Evolutionary conservation across 805 yeast genomes (phyloP).

Genomic region (Starmerella tilneyi): DNA sequence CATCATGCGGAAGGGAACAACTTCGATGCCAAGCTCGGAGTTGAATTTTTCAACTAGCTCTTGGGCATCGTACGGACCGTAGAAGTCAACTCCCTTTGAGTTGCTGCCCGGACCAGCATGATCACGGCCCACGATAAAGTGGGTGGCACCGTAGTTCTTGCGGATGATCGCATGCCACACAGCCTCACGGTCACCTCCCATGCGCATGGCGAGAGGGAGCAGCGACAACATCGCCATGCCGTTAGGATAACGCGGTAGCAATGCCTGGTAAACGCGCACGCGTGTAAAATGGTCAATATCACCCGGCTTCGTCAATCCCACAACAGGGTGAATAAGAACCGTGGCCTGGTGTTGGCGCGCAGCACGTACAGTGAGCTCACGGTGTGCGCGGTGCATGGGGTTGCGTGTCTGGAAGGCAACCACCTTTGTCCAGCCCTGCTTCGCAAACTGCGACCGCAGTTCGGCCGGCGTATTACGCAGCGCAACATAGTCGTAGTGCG

Average conservation of each 20-base stretch:
- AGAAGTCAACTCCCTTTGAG: conserved; percentile 86
- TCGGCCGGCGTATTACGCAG: conserved; percentile 84
- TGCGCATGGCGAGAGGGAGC: conserved; percentile 93
- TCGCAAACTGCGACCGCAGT: conserved; percentile 70
- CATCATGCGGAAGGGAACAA: conserved; percentile 94
- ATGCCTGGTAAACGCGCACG: conserved; percentile 87
- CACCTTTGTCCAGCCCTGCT: conserved; percentile 74
- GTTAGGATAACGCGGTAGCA: conserved; percentile 83
- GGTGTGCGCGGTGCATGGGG: conserved; percentile 98
- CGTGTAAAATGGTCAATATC: conserved; percentile 97
- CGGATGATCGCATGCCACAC: conserved; percentile 97
- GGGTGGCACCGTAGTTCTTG: conserved; percentile 92
- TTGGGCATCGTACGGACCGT: conserved; percentile 96
- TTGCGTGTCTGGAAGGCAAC: conserved; percentile 98
- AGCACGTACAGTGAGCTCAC: conserved; percentile 91
- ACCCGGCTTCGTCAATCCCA: conserved; percentile 93
- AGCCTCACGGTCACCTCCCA: conserved; percentile 98
- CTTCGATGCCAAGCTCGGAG: conserved; percentile 73
- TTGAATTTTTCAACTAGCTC: conserved; percentile 66
- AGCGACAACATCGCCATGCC: conserved; percentile 85
- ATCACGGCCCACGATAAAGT: conserved; percentile 95
- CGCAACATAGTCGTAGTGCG: conserved; percentile 82
- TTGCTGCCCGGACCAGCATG: conserved; percentile 93
- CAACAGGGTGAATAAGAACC: conserved; percentile 90
- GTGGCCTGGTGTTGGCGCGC: conserved; percentile 86